Conservation (phyloP, 78 protist genomes). For the Protostelium mycophagum region DNA sequence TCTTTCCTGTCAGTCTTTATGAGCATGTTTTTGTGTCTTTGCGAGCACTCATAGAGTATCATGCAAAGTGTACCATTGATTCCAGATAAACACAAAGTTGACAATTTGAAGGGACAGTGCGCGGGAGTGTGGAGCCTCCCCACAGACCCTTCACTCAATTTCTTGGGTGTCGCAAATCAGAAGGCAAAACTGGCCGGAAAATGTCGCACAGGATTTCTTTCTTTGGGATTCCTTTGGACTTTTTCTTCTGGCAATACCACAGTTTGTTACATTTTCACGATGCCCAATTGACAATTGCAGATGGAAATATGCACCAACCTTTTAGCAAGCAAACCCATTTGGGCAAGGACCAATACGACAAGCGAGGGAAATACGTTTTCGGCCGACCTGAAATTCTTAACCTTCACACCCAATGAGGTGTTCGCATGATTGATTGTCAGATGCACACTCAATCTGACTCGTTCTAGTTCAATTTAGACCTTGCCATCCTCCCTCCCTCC, state of each 20-base stretch:
- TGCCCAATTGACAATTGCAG: too few species aligned
- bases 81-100: too few species aligned
- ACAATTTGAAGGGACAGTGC: neutral
- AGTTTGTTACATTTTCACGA: too few species aligned
- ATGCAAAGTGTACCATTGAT: too few species aligned
- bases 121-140: neutral
- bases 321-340: neutral
- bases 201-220: neutral
- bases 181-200: neutral
- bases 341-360: neutral
- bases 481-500: too few species aligned
- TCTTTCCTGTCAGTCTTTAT: neutral
- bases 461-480: too few species aligned
- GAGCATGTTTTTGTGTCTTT: too few species aligned
- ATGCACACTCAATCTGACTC: too few species aligned
- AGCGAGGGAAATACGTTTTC: neutral
- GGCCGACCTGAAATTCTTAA: neutral
- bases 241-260: too few species aligned
- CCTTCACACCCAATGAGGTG: neutral
- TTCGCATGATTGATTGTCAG: too few species aligned
- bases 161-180: neutral
- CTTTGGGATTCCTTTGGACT: neutral
- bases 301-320: neutral
- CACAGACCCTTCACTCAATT: neutral
- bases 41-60: neutral